Evolutionary conservation across 169 alveolate species (phyloP).

Genomic region (Eimeria tenella): DNA sequence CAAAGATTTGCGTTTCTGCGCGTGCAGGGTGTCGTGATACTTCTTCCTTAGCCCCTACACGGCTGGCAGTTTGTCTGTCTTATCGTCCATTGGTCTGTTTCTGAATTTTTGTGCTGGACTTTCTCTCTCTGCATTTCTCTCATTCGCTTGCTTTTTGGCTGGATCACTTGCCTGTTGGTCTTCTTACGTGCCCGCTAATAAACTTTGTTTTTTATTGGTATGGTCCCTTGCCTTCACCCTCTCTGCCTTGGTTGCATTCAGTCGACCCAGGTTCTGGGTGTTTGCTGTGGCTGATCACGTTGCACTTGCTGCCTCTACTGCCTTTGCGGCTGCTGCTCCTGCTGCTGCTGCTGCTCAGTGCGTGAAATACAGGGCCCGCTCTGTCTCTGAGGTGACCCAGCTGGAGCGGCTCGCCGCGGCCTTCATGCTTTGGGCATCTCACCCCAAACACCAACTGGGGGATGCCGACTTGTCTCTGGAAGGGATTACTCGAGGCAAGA

Average conservation of each 20-base stretch:
- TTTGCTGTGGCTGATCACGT: neutral
- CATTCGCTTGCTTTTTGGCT: neutral
- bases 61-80: neutral
- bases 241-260: neutral
- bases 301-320: neutral
- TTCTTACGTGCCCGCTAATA: neutral
- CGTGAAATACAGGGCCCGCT: neutral
- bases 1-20: neutral
- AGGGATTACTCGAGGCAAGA: neutral
- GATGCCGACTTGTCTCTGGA: neutral
- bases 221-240: neutral
- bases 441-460: neutral
- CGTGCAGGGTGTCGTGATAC: neutral
- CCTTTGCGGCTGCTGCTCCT: neutral
- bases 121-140: neutral
- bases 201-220: too few species aligned
- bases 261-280: neutral
- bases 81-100: neutral
- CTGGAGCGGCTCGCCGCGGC: constrained; percentile 36
- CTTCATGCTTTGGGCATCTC: neutral
- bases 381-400: neutral
- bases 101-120: neutral
- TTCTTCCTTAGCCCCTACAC: neutral
- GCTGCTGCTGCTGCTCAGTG: neutral
- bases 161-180: neutral